Conservation (phyloP, 257 asterid species). For the Solanum dulcamara region DNA sequence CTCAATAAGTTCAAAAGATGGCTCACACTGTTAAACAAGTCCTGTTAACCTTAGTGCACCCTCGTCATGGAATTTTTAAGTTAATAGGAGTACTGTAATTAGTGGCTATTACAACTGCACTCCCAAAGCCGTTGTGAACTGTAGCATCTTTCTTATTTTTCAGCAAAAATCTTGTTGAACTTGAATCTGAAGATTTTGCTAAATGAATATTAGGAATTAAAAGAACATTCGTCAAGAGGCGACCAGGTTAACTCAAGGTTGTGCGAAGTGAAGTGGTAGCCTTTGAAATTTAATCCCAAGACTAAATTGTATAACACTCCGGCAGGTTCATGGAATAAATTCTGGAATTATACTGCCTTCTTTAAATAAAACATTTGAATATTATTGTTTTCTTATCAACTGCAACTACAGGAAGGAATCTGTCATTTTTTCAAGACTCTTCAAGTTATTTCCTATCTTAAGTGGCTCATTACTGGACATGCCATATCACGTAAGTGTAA, state of each 20-base stretch:
- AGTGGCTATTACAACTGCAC: background rate
- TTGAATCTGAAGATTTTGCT: background rate
- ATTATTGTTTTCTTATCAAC: background rate
- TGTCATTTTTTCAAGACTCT: background rate
- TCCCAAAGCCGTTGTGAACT: background rate
- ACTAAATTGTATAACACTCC: background rate
- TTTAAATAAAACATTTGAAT: background rate
- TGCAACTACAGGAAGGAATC: background rate
- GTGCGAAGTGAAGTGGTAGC: background rate
- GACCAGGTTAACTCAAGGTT: background rate
- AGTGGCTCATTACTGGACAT: background rate
- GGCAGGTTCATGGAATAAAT: background rate
- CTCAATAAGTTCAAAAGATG: background rate
- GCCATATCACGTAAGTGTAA: background rate
- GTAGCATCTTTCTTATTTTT: background rate
- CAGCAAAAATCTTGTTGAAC: background rate
- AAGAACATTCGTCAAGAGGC: background rate
- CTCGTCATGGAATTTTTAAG: background rate
- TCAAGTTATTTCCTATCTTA: background rate
- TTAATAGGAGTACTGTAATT: background rate
- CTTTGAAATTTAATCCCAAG: background rate
- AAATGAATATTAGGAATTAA: background rate
- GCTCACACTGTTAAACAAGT: background rate
- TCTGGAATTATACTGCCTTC: background rate
- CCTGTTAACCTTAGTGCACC: background rate